Evolutionary conservation across 73 alveolate species (phyloP).

Genomic region (Tetrahymena borealis): DNA sequence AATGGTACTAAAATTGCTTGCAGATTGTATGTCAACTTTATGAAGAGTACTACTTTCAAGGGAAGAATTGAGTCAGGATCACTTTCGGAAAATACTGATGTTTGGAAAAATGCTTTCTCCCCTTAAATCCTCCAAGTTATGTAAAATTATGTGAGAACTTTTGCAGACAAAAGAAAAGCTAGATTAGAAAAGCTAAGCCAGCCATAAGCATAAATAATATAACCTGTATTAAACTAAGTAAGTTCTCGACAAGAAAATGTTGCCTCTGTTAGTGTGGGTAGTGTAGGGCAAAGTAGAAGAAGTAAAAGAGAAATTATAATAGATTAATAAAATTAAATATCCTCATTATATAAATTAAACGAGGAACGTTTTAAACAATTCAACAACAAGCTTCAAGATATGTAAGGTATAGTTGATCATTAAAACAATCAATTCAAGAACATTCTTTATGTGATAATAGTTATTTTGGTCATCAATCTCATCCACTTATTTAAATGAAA

Average conservation of each 20-base stretch:
- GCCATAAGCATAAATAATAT: no score
- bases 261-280: no score
- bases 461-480: not conserved
- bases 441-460: not conserved
- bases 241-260: not conserved
- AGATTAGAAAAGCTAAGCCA: not conserved
- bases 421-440: not conserved
- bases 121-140: not conserved
- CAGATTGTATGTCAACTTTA: constrained; percentile 20
- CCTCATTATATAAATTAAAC: not conserved
- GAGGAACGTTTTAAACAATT: not conserved
- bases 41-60: constrained; percentile 22
- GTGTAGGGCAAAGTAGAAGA: no score
- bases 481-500: not conserved
- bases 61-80: constrained; percentile 29
- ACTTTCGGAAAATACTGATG: constrained; percentile 27
- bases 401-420: not conserved
- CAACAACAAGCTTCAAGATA: not conserved
- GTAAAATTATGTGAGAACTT: not conserved
- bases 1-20: constrained; percentile 11
- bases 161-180: not conserved
- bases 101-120: constrained; percentile 30
- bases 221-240: no score
- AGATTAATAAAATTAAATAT: not conserved
- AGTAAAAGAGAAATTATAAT: not conserved